Base-by-base conservation (phyloP, 2,329 filamentous ascomycete genomes). In the Elsinoe arachidis region DNA sequence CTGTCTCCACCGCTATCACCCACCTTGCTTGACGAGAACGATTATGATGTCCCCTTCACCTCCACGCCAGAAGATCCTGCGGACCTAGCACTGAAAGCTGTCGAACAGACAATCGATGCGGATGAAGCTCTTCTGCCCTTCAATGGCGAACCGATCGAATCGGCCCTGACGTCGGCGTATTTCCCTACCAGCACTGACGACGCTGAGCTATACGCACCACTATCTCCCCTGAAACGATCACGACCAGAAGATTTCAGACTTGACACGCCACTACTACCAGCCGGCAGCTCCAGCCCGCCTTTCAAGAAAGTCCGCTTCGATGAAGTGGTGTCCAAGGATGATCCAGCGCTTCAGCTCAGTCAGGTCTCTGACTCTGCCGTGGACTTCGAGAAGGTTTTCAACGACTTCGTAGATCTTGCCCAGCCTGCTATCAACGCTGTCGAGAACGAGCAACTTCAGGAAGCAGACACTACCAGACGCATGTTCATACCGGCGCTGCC, bases 401-500 rank as follows among this genome's bases (percentile, higher is more conserved):
- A 69, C 10, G 64, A 71, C 4, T 58, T 68, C 0, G 60, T 77
- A 2, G 64, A 65, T 33, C 68, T 72, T 12, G 74, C 70, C 2
- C 63, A 69, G 33, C 63, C 72, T 33, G 71, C 67, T 2, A 66
- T 71, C 2, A 58, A 63, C 12, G 65, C 62, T 15, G 44, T 75
- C 2, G 68, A 72, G n/a, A 69, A 73, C 34, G 78, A 80, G 60
- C 69, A 73, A 55, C 66, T 80, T 1, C 69, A 69, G 7, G 74
- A 74, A 59, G 68, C 72, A 10, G 77, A 79, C 59, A 76, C 77
- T 0, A 76, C 71, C 3, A 69, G 71, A 52, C 72, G 79, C 38
- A 72, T 80, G 1, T 63, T 72, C n/a, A 72, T 81, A 3, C 79
- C 79, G 0, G 26, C 67, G 0, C 65, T 83, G 59, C 74, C 77